Evolutionary conservation across 2,329 filamentous ascomycete species (phyloP).

Genomic region (Davidsoniella virescens): DNA sequence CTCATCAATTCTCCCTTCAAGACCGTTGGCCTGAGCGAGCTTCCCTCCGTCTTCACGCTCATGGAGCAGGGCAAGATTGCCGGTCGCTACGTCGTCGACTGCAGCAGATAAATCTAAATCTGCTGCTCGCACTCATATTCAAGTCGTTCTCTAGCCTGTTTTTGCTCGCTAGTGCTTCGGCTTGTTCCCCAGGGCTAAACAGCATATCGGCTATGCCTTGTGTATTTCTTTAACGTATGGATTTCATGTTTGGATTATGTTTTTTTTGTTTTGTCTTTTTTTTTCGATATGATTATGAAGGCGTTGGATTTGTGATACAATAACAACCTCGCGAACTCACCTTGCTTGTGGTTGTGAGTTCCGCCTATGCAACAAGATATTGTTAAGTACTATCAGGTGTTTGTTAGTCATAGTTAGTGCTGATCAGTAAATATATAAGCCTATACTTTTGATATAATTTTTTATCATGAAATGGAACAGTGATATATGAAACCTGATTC

Average conservation of each 20-base stretch:
- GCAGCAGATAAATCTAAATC: constrained; percentile 33
- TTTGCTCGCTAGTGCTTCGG: not conserved
- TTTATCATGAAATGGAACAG: too few relatives aligned
- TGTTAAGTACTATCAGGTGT: too few relatives aligned
- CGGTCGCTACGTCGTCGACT: constrained; percentile 69
- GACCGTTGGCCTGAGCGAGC: constrained; percentile 62
- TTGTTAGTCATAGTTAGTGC: too few relatives aligned
- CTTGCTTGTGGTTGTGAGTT: too few relatives aligned
- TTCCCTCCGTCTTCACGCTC: constrained; percentile 64
- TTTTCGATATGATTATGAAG: not conserved
- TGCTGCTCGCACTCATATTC: not conserved
- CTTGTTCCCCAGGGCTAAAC: not conserved
- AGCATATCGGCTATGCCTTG: constrained; percentile 1
- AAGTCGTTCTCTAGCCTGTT: not conserved
- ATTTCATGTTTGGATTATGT: not conserved
- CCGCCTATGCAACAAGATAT: too few relatives aligned
- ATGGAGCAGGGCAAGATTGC: constrained; percentile 56
- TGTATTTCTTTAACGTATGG: not conserved
- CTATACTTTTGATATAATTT: too few relatives aligned
- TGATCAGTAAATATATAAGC: too few relatives aligned
- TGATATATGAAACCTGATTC: too few relatives aligned
- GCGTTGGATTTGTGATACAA: not conserved
- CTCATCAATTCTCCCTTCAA: constrained; percentile 81
- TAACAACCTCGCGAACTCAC: too few relatives aligned
- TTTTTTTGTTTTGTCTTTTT: not conserved